Conservation (phyloP, 768 basidiomycete genomes). For the Leccinum rimulosum region DNA sequence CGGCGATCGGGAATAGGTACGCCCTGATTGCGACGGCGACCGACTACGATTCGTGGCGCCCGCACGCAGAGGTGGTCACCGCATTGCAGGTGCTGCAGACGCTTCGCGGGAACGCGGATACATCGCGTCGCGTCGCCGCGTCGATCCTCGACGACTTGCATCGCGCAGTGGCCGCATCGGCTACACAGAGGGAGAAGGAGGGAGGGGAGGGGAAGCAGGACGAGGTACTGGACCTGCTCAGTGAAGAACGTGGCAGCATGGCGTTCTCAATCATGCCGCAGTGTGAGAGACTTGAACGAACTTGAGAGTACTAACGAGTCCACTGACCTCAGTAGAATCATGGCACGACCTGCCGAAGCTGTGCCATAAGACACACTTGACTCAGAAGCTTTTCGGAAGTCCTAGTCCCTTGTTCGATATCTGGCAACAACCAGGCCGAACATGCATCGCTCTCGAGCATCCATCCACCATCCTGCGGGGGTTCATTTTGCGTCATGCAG, state of each 20-base stretch:
- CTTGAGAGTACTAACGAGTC: too few relatives aligned
- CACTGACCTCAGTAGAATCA: too few relatives aligned
- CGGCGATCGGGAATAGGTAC: constrained; percentile 55
- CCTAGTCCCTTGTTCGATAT: too few relatives aligned
- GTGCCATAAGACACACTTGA: too few relatives aligned
- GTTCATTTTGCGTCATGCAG: too few relatives aligned
- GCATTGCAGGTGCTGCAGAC: constrained; percentile 90
- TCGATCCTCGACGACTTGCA: constrained; percentile 63
- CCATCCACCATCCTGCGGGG: neutral
- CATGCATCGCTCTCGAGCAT: neutral
- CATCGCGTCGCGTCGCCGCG: constrained; percentile 73
- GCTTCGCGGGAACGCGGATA: constrained; percentile 81
- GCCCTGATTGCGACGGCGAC: constrained; percentile 88
- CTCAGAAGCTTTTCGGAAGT: too few relatives aligned
- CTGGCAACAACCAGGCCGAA: neutral
- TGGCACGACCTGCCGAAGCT: too few relatives aligned
- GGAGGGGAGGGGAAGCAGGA: neutral
- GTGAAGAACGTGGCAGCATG: constrained; percentile 81
- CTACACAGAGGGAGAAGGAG: neutral
- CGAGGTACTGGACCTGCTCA: constrained; percentile 41
- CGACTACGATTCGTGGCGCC: constrained; percentile 96
- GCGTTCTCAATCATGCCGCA: constrained; percentile 78
- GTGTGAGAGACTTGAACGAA: neutral
- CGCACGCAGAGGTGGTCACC: constrained; percentile 77
- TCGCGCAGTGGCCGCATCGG: neutral